phyloP scores from a whole-genome alignment of 1,284 basidiomycete species.

The Tetrapyrgos nigripes region DNA sequence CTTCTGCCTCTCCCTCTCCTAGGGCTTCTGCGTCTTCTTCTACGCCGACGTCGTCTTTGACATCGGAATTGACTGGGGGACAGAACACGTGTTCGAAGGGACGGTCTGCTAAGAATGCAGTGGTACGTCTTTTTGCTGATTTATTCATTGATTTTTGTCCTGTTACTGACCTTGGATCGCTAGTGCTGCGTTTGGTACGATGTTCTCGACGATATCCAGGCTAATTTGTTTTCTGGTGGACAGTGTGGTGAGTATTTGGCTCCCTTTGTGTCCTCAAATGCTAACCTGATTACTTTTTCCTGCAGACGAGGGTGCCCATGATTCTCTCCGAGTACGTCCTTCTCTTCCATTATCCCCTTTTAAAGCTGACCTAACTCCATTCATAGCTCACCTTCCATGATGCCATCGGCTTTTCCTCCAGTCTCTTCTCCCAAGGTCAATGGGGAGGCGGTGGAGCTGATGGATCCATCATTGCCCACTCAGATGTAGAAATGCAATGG shows the following conservation, averaged over 20 bases:
- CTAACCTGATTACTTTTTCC: background rate
- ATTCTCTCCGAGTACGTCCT: slow-evolving; percentile 19
- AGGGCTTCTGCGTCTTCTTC: too few relatives aligned
- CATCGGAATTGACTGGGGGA: too few relatives aligned
- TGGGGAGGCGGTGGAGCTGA: slow-evolving; percentile 36
- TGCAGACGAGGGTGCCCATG: slow-evolving; percentile 9
- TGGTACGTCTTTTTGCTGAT: too few relatives aligned
- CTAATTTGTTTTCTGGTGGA: slow-evolving; percentile 17
- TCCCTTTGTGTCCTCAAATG: background rate
- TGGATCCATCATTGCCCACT: slow-evolving; percentile 42
- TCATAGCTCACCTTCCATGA: slow-evolving; percentile 42
- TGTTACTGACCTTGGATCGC: too few relatives aligned
- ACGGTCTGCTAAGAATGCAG: too few relatives aligned
- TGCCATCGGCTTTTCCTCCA: slow-evolving; percentile 42
- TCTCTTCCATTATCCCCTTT: background rate
- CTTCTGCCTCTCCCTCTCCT: too few relatives aligned
- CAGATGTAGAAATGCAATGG: slow-evolving; percentile 34
- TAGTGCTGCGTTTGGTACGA: slow-evolving; percentile 27
- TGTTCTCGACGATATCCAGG: slow-evolving; percentile 22
- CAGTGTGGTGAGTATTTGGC: slow-evolving; percentile 16
- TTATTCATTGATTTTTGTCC: too few relatives aligned
- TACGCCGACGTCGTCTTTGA: too few relatives aligned
- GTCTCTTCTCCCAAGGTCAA: slow-evolving; percentile 26
- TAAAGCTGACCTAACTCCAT: background rate
- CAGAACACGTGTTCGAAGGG: too few relatives aligned